Base-by-base conservation (phyloP, 768 basidiomycete genomes). In the Boletus huronensis region DNA sequence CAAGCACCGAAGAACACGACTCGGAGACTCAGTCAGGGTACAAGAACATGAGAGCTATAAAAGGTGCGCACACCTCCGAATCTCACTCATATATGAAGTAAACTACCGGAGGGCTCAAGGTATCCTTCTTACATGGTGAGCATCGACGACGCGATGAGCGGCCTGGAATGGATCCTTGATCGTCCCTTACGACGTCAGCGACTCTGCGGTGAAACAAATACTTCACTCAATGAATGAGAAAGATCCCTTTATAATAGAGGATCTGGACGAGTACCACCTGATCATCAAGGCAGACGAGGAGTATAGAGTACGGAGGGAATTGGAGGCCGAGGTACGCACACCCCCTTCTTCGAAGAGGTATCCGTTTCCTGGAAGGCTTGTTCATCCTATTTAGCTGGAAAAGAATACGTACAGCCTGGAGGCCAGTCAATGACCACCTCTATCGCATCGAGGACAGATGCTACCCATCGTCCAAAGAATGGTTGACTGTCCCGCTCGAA, bases 161-260 rank as follows among this genome's bases (percentile, higher is more conserved):
- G 36, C 42, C 26, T 31, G 21, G 28, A 29, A 52, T 26, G 11
- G n/a, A 25, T 19, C 36, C 23, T 39, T 48, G 19, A 59, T 28
- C n/a, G n/a, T 55, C 28, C 17, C 13, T 21, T 40, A 28, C 25
- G 34, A 19, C 16, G 4, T 25, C 63, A 93, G 92, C 65, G 92
- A 94, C 68, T 83, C 90, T 2, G 91, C 90, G 1, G 92, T 94
- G 55, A 94, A 93, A 71, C 90, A 93, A 67, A 91, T 93, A 52
- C 76, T 93, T 34, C 75, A 92, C 48, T 75, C 82, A 32, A 83
- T 93, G 85, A 89, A 93, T 66, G 88, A 93, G 64, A 85, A 80
- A 64, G 77, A 82, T 9, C 81, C 77, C 50, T 94, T 94, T 68
- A 85, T 94, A 58, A 89, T 94, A 56, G 88, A 93, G 62, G 92